phyloP scores from a whole-genome alignment of 495 filamentous ascomycete genomes.

The Aspergillus heteromorphus region DNA sequence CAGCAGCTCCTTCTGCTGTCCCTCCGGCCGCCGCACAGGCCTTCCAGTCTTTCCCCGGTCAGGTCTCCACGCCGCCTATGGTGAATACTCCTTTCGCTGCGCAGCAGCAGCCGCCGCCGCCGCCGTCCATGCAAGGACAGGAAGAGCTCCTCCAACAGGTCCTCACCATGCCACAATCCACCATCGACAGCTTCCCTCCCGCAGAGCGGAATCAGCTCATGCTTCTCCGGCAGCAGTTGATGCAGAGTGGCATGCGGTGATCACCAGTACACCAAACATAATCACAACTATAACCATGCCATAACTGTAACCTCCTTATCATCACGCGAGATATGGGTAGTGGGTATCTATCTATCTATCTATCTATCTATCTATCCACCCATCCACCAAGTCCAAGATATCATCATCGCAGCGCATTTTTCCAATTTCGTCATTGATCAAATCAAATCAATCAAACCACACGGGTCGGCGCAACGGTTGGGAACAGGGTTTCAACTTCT shows the following conservation, averaged over 20 bases:
- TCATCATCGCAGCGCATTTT: background rate
- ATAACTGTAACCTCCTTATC: background rate
- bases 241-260: slow-evolving; percentile 42
- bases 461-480: background rate
- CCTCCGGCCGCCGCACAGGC: slow-evolving; percentile 29
- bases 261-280: background rate
- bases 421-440: background rate
- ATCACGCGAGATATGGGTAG: background rate
- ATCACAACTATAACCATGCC: background rate
- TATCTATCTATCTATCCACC: too few relatives aligned
- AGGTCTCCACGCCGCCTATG: slow-evolving; percentile 54
- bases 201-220: slow-evolving; percentile 71
- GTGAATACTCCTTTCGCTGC: slow-evolving; percentile 47
- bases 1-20: slow-evolving; percentile 26
- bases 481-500: background rate
- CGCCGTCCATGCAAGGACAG: too few relatives aligned
- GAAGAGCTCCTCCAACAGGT: slow-evolving; percentile 71
- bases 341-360: too few relatives aligned
- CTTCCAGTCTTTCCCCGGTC: slow-evolving; percentile 36
- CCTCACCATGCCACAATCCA: slow-evolving; percentile 65
- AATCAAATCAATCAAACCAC: background rate
- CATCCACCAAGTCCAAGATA: background rate
- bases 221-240: slow-evolving; percentile 54
- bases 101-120: slow-evolving; percentile 39
- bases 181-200: slow-evolving; percentile 70